phyloP scores from a whole-genome alignment of 2,329 filamentous ascomycete species.

The Sclerotinia minor region DNA sequence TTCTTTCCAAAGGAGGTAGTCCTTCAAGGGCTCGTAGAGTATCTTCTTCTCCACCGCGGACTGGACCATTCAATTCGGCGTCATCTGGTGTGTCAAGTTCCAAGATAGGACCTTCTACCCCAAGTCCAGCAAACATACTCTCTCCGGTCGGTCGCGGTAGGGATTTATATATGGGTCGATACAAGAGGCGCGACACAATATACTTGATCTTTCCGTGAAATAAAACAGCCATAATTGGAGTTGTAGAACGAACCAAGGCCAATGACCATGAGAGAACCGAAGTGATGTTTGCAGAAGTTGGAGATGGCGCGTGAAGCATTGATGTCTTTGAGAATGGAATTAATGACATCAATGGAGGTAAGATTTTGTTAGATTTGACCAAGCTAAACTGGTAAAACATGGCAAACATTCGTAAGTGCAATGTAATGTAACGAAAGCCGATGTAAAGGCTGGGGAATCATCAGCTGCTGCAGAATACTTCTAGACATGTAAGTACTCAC shows the following conservation, averaged over 20 bases:
- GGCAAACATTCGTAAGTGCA: conserved; percentile 40
- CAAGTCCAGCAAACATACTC: conserved; percentile 36
- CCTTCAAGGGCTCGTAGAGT: conserved; percentile 41
- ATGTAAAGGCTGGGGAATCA: conserved; percentile 35
- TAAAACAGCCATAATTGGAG: conserved; percentile 37
- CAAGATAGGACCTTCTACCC: conserved; percentile 28
- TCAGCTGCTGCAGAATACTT: background rate
- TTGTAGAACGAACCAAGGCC: conserved; percentile 28
- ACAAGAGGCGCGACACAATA: conserved; percentile 34
- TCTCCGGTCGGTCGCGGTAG: conserved; percentile 40
- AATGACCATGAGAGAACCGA: conserved; percentile 30
- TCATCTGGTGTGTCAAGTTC: conserved; percentile 36
- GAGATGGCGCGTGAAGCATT: conserved; percentile 33
- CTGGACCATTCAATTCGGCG: conserved; percentile 22
- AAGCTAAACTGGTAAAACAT: conserved; percentile 41
- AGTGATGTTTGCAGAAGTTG: conserved; percentile 23
- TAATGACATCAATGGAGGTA: conserved; percentile 15
- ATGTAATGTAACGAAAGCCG: conserved; percentile 33
- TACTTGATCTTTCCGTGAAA: conserved; percentile 35
- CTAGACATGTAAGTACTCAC: conserved; percentile 26
- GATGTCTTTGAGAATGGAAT: conserved; percentile 39
- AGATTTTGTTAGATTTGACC: conserved; percentile 25
- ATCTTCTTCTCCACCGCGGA: conserved; percentile 32
- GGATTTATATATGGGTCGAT: conserved; percentile 37
- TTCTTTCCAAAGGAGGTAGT: conserved; percentile 30